Evolutionary conservation across 371 early-diverging fungal genomes (phyloP).

Genomic region (Mortierella sp.): DNA sequence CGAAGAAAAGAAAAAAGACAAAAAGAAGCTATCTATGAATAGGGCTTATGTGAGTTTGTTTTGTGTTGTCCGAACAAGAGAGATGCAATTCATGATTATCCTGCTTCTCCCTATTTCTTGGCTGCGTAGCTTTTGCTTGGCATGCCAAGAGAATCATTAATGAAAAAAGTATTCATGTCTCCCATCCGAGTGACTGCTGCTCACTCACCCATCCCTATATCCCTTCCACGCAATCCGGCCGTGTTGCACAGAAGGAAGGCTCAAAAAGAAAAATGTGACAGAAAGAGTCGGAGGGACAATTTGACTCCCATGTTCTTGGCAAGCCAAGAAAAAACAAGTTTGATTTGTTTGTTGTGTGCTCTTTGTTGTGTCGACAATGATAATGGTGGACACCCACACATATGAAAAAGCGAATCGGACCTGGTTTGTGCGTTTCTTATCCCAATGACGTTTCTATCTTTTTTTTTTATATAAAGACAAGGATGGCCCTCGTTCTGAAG

Average conservation of each 20-base stretch:
- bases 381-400: not conserved
- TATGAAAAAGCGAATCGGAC: not conserved
- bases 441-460: no score
- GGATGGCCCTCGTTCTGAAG: not conserved
- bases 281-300: not conserved
- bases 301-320: not conserved
- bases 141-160: slow-evolving; percentile 6
- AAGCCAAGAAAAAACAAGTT: slow-evolving; percentile 3
- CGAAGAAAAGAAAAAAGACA: not conserved
- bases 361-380: not conserved
- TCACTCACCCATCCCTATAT: not conserved
- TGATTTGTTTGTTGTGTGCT: not conserved
- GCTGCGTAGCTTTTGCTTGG: slow-evolving; percentile 7
- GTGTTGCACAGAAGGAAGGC: not conserved
- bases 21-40: not conserved
- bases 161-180: not conserved
- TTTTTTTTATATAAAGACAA: not conserved
- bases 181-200: not conserved
- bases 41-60: not conserved
- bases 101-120: not conserved
- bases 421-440: not conserved
- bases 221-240: not conserved
- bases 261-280: not conserved
- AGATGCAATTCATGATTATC: no score
- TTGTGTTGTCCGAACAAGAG: not conserved